Base-by-base conservation (phyloP, 2,329 filamentous ascomycete genomes). In the Penicillium sp. region DNA sequence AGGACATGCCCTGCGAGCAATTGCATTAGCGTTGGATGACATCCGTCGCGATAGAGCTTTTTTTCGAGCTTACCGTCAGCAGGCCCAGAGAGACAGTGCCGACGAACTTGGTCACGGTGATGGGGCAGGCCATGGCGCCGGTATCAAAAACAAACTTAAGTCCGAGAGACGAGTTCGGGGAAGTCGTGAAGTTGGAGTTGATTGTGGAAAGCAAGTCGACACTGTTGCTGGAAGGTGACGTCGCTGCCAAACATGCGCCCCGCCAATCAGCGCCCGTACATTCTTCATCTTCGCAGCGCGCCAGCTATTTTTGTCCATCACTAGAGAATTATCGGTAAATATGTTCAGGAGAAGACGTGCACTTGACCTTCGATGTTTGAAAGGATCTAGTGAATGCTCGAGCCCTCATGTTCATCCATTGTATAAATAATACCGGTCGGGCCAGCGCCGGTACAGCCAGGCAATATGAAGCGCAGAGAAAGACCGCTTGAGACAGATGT, bases 41-140 rank as follows among this genome's bases (percentile, higher is more conserved):
- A 39, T 21, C n/a, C 29, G 43, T n/a, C 15, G 31, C 12, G 5
- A 28, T 6, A 7, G 42, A 12, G 42, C 21, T 28, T 21, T 46
- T 36, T 21, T 21, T 21, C 13, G 41, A 55, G 79, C 87, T 66
- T 83, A 95, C 91, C 54, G 91, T 96, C 72, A 95, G 76, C 52
- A 96, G 81, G 58, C 93, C 93, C 52, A 96, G 81, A 65, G 88
- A 93, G 61, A 95, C 84, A 47, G 90, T 95, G 67, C 93, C 93
- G 62, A 96, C 88, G 72, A 96, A 96, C 78, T 97, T 96, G 77
- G 89, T 85, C 72, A 88, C 76, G 51, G 89, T 86, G 67, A 96
- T 84, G 65, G 81, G 85, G 64, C 82, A 84, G 64, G 84, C 80
- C 83, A 90, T 88, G 73, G 69, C 79, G 62, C 21, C 28, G 28